These are phyloP conservation scores for Naganishia kalamii DNA, from an alignment of 768 basidiomycete species.

Conservation along the genomic window DNA sequence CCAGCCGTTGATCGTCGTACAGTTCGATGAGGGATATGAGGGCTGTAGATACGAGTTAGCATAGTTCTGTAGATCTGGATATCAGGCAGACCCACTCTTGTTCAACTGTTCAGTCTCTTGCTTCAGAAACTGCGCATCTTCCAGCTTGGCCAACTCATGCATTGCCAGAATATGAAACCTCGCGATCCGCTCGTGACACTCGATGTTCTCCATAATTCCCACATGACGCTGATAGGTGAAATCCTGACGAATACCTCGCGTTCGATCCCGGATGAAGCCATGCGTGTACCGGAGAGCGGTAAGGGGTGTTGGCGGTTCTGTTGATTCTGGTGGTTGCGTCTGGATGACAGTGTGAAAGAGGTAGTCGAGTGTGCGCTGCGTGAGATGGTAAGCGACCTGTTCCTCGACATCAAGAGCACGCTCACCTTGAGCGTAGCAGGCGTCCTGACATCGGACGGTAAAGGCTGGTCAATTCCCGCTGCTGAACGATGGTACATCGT, in stretches of 20 bases:
- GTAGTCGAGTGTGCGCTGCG: constrained; percentile 79
- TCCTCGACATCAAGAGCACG: constrained; percentile 19
- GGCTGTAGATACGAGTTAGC: constrained; percentile 52
- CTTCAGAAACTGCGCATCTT: constrained; percentile 52
- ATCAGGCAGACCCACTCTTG: constrained; percentile 63
- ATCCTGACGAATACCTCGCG: constrained; percentile 76
- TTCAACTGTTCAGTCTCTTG: constrained; percentile 84
- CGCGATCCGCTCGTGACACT: constrained; percentile 87
- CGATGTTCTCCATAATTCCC: constrained; percentile 64
- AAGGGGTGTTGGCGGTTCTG: constrained; percentile 25
- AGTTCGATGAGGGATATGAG: constrained; percentile 88
- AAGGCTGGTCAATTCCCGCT: constrained; percentile 68
- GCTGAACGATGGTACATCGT: constrained; percentile 93
- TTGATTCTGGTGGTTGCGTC: constrained; percentile 50
- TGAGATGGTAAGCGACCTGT: constrained; percentile 1
- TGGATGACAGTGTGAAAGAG: constrained; percentile 77
- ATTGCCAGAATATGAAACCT: constrained; percentile 85
- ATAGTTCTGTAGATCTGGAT: background rate
- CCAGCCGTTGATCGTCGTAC: constrained; percentile 67
- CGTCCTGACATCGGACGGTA: constrained; percentile 87
- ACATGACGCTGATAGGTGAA: constrained; percentile 87
- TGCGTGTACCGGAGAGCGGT: constrained; percentile 59
- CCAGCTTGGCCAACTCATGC: constrained; percentile 53
- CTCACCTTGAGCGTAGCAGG: constrained; percentile 70
- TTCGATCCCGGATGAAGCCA: constrained; percentile 85